phyloP scores from a whole-genome alignment of 2,329 filamentous ascomycete genomes.

The Ceratocystis diversiconidia region DNA sequence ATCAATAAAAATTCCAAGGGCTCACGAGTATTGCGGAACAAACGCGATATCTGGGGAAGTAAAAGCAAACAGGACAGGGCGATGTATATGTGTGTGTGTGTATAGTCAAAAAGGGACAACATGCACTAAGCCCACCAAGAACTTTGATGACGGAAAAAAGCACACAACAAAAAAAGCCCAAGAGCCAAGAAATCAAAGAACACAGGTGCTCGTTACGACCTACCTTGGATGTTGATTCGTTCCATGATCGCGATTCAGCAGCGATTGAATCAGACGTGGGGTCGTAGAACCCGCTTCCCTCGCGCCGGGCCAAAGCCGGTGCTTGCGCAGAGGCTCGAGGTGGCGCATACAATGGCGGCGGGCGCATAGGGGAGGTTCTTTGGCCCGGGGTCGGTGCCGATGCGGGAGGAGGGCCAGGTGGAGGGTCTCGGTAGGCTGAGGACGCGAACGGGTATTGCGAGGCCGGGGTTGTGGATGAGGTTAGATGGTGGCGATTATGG shows the following conservation, averaged over 20 bases:
- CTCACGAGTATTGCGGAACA: background rate
- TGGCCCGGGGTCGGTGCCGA: constrained; percentile 32
- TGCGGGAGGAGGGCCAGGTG: constrained; percentile 27
- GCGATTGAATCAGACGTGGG: constrained; percentile 37
- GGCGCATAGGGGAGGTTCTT: constrained; percentile 22
- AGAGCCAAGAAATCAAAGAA: background rate
- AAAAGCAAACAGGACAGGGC: background rate
- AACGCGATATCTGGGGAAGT: background rate
- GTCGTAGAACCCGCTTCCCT: constrained; percentile 38
- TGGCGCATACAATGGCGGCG: constrained; percentile 18
- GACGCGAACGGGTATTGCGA: constrained; percentile 27
- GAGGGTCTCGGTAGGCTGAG: constrained; percentile 21
- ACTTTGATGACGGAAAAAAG: background rate
- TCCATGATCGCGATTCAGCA: constrained; percentile 34
- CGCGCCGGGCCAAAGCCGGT: constrained; percentile 24
- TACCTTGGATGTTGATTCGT: constrained; percentile 36
- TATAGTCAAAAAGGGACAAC: background rate
- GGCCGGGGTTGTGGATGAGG: constrained; percentile 31
- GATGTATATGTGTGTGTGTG: too few relatives aligned
- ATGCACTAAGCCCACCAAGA: background rate
- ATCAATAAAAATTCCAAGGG: background rate
- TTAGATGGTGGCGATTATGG: constrained; percentile 13
- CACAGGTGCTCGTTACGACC: background rate
- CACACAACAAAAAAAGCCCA: background rate
- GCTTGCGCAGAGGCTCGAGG: constrained; percentile 23